phyloP scores from a whole-genome alignment of 257 asterid genomes.

The Avicennia marina region DNA sequence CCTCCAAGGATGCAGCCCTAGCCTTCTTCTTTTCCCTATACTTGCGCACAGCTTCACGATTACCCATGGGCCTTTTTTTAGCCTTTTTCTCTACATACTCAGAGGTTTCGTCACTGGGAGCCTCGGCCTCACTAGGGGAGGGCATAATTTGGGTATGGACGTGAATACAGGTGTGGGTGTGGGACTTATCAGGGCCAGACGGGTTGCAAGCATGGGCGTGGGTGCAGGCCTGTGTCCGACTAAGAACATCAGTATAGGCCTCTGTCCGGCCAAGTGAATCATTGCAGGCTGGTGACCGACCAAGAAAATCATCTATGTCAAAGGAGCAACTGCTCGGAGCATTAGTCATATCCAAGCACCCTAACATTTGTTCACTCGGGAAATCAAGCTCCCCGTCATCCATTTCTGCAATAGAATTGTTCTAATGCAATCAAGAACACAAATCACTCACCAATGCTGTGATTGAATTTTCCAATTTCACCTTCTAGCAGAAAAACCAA shows the following conservation, averaged over 20 bases:
- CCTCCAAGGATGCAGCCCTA: conserved; percentile 78
- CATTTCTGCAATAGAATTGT: conserved; percentile 24
- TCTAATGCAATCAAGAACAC: neutral
- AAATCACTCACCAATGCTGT: neutral
- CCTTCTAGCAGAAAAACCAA: neutral
- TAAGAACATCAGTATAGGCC: conserved; percentile 44
- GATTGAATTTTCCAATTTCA: neutral
- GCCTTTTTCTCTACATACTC: conserved; percentile 65
- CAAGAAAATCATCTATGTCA: conserved; percentile 50
- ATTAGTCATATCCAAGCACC: conserved; percentile 39
- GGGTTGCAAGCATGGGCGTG: conserved; percentile 96
- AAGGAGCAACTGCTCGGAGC: conserved; percentile 50
- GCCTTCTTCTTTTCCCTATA: conserved; percentile 96
- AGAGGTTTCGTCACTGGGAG: conserved; percentile 81
- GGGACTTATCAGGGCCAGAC: conserved; percentile 49
- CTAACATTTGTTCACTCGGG: conserved; percentile 33
- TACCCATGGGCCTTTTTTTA: conserved; percentile 77
- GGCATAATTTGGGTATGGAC: conserved; percentile 89
- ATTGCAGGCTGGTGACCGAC: conserved; percentile 35
- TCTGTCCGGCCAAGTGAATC: conserved; percentile 49
- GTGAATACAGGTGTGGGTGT: conserved; percentile 66
- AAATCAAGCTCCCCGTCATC: conserved; percentile 48
- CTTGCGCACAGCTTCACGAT: conserved; percentile 93
- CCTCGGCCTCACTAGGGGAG: conserved; percentile 49
- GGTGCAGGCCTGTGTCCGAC: conserved; percentile 64